A percentile compares a stretch with the other conserved stretches of the same genome.
Conservation (phyloP, 257 asterid species). For the Catharanthus roseus region DNA sequence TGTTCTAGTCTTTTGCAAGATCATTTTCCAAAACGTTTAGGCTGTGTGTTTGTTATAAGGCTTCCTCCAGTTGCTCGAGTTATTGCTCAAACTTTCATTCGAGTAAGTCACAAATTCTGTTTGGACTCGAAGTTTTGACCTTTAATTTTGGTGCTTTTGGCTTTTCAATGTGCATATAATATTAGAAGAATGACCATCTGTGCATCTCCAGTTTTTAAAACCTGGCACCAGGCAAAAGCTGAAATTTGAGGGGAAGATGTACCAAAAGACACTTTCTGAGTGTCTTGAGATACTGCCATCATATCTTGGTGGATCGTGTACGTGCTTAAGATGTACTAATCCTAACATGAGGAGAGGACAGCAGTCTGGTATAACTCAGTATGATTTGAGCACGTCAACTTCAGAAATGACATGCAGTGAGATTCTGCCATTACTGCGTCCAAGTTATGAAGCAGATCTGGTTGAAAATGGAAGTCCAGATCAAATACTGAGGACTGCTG, state of each 20-base stretch:
- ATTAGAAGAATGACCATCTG: neutral
- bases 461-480: constrained; percentile 26
- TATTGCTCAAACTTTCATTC: constrained; percentile 71
- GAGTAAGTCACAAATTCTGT: constrained; percentile 39
- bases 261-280: constrained; percentile 48
- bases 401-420: constrained; percentile 25
- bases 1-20: constrained; percentile 79
- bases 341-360: constrained; percentile 20
- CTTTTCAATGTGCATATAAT: neutral
- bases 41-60: constrained; percentile 63
- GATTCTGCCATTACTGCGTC: constrained; percentile 25
- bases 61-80: constrained; percentile 92
- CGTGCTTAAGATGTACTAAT: constrained; percentile 54
- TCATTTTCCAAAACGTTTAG: constrained; percentile 83
- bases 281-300: constrained; percentile 55
- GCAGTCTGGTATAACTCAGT: constrained; percentile 13
- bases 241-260: constrained; percentile 69
- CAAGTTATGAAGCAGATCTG: constrained; percentile 28
- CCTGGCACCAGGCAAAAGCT: constrained; percentile 77
- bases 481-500: constrained; percentile 45
- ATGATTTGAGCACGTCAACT: constrained; percentile 19
- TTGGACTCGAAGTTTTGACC: neutral
- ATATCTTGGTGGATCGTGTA: constrained; percentile 80
- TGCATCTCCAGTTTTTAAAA: constrained; percentile 55
- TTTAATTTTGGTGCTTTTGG: neutral